phyloP scores from a whole-genome alignment of 352 stramenopile species.

The Pythium volutum region DNA sequence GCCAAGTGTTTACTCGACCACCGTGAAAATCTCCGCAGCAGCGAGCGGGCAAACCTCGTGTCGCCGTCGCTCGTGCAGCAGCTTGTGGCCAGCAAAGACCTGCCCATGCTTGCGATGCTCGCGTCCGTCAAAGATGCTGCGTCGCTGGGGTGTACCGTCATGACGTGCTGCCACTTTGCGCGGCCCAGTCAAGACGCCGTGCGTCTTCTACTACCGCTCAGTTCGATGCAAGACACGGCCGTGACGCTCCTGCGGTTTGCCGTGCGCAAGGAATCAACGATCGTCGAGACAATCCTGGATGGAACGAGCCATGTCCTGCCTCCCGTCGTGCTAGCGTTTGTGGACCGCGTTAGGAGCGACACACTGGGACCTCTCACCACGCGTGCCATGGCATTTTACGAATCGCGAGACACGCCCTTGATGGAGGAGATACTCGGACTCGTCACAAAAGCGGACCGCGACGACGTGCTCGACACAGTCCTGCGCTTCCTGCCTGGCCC shows the following conservation, averaged over 20 bases:
- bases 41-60: neutral
- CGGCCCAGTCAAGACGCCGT: neutral
- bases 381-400: neutral
- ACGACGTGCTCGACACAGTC: slow-evolving; percentile 7
- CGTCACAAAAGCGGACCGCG: neutral
- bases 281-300: neutral
- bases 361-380: neutral
- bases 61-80: slow-evolving; percentile 7
- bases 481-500: slow-evolving; percentile 6
- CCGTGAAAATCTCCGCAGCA: neutral
- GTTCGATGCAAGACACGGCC: slow-evolving; percentile 8
- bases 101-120: slow-evolving; percentile 9
- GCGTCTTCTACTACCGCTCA: neutral
- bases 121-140: neutral
- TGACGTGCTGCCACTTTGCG: slow-evolving; percentile 9
- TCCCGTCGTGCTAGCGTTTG: neutral
- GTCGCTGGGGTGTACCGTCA: slow-evolving; percentile 8
- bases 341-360: slow-evolving; percentile 3
- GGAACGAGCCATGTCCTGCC: neutral
- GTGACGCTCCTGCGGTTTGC: slow-evolving; percentile 14
- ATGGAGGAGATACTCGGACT: slow-evolving; percentile 1
- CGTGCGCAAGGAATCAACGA: neutral
- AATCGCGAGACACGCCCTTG: neutral
- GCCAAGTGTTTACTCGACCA: slow-evolving; percentile 13
- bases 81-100: neutral